phyloP scores from a whole-genome alignment of 116 monocot species.

The Trichopus zeylanicus region DNA sequence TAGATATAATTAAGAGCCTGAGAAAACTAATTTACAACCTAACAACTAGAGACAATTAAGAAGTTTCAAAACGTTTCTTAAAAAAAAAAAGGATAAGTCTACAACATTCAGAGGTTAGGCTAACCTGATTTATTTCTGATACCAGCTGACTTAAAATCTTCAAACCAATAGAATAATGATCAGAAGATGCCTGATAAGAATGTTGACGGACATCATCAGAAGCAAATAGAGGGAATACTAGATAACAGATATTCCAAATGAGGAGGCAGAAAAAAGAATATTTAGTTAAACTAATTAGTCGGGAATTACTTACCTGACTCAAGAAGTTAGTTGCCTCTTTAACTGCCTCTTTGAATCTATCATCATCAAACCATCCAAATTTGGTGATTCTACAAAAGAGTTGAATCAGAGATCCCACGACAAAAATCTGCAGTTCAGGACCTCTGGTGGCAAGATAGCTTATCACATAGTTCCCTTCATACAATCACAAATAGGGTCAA shows the following conservation, averaged over 20 bases:
- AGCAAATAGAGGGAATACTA: not conserved
- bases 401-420: constrained; percentile 82
- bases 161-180: constrained; percentile 89
- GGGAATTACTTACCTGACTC: constrained; percentile 49
- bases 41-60: not conserved
- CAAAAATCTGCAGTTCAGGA: constrained; percentile 83
- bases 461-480: constrained; percentile 94
- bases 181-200: constrained; percentile 56
- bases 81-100: not conserved
- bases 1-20: too few relatives aligned
- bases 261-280: not conserved
- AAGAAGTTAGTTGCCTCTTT: constrained; percentile 80
- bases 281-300: not conserved
- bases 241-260: not conserved
- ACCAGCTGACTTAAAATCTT: constrained; percentile 92
- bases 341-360: constrained; percentile 80
- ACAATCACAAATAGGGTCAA: constrained; percentile 41
- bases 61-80: not conserved
- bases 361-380: constrained; percentile 99
- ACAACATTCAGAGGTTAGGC: not conserved
- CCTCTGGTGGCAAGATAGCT: constrained; percentile 93
- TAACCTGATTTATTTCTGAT: constrained; percentile 95
- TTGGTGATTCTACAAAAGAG: constrained; percentile 94
- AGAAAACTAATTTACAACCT: not conserved
- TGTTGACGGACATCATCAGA: not conserved